Conservation (phyloP, 2,329 filamentous ascomycete species). For the Fusarium chlamydosporum region DNA sequence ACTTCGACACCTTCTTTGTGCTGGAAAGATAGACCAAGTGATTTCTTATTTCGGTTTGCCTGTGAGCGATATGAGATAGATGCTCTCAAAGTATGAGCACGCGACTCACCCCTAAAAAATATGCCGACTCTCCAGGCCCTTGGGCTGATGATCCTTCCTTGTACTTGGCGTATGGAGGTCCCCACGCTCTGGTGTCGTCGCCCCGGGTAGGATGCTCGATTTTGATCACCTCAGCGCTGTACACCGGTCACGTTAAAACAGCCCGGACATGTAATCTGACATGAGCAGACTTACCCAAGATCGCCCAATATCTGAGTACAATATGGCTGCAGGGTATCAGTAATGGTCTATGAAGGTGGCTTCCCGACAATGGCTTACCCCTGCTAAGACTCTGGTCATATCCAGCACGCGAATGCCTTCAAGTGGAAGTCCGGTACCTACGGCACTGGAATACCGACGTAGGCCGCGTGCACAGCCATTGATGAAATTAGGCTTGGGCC, state of each 20-base stretch:
- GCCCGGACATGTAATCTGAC: conserved; percentile 7
- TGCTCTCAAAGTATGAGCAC: background rate
- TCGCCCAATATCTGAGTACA: conserved; percentile 97
- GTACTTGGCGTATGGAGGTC: conserved; percentile 91
- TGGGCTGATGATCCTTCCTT: conserved; percentile 68
- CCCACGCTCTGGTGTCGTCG: conserved; percentile 97
- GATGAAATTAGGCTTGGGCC: conserved; percentile 29
- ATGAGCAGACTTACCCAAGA: conserved; percentile 77
- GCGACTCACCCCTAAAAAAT: conserved; percentile 84
- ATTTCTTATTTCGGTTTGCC: conserved; percentile 98
- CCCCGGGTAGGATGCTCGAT: conserved; percentile 92
- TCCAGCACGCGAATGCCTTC: conserved; percentile 91
- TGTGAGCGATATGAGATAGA: conserved; percentile 56
- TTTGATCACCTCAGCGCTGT: conserved; percentile 94
- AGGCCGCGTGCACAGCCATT: conserved; percentile 40
- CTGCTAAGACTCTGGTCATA: conserved; percentile 95
- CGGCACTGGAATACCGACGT: conserved; percentile 53
- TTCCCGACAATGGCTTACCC: conserved; percentile 71
- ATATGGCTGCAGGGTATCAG: conserved; percentile 76
- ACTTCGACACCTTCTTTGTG: conserved; percentile 87
- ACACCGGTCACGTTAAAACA: conserved; percentile 31
- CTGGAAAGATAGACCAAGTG: conserved; percentile 90
- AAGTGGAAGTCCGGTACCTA: conserved; percentile 70
- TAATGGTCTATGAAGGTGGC: conserved; percentile 3
- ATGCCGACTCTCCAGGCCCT: conserved; percentile 92